These are phyloP conservation scores for Lasiodiplodia hormozganensis DNA, from an alignment of 2,329 filamentous ascomycete species.

Conservation along the genomic window DNA sequence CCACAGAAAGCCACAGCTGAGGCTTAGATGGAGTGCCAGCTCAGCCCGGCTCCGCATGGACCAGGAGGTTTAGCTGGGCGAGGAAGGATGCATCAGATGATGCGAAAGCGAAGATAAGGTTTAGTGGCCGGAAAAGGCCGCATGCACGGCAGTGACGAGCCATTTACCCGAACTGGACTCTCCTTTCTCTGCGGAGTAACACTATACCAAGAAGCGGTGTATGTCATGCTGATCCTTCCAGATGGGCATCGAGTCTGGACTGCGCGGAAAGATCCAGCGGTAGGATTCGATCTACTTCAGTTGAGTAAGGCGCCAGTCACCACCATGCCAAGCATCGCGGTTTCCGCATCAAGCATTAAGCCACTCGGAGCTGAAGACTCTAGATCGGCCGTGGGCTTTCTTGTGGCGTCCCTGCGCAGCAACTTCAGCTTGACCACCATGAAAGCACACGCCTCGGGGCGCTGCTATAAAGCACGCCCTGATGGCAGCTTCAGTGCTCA, in stretches of 20 bases:
- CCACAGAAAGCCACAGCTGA: too few relatives aligned
- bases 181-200: too few relatives aligned
- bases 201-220: too few relatives aligned
- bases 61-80: too few relatives aligned
- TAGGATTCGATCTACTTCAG: background rate
- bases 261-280: background rate
- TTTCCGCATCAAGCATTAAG: background rate
- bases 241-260: background rate
- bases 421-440: background rate
- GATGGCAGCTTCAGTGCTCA: background rate
- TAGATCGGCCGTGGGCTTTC: background rate
- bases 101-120: too few relatives aligned
- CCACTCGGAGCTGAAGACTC: background rate
- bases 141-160: too few relatives aligned
- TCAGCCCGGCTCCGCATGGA: too few relatives aligned
- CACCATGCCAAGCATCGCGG: slow-evolving; percentile 8
- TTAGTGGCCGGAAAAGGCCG: too few relatives aligned
- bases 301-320: background rate
- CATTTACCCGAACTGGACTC: too few relatives aligned
- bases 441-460: background rate
- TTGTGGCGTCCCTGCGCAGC: background rate
- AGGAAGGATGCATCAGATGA: too few relatives aligned
- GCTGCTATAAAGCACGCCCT: background rate
- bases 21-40: too few relatives aligned
- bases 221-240: too few relatives aligned